These are phyloP conservation scores for Paspalum notatum DNA, from an alignment of 176 grass and related monocot genomes.

Conservation along the genomic window DNA sequence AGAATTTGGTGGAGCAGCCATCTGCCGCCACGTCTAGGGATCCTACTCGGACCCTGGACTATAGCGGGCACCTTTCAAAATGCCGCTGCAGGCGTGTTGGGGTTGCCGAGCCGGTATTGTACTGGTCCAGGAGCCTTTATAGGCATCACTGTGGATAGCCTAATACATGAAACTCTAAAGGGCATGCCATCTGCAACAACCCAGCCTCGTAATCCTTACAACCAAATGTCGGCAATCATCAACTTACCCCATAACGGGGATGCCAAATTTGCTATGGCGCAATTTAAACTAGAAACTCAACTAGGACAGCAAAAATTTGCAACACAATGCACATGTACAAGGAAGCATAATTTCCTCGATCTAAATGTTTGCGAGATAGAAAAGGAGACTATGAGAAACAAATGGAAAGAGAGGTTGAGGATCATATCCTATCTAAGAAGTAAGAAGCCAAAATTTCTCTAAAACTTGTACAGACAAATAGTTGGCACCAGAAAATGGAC, in stretches of 20 bases:
- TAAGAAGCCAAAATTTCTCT: background rate
- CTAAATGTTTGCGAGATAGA: background rate
- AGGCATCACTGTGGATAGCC: too few relatives aligned
- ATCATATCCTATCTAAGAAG: background rate
- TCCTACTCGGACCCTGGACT: too few relatives aligned
- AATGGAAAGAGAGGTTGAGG: background rate
- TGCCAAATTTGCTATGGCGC: background rate
- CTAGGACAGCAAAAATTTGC: background rate
- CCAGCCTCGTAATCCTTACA: background rate
- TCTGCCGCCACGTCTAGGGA: too few relatives aligned
- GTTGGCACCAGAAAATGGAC: too few relatives aligned
- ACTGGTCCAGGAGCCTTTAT: too few relatives aligned
- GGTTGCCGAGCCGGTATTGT: too few relatives aligned
- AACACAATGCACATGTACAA: background rate
- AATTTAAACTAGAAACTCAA: background rate
- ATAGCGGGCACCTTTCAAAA: too few relatives aligned
- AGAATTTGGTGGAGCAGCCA: too few relatives aligned
- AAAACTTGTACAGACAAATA: background rate
- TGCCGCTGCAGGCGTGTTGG: too few relatives aligned
- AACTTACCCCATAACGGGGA: background rate
- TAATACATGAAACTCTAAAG: too few relatives aligned
- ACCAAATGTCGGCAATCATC: background rate
- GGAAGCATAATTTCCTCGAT: background rate
- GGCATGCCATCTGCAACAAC: background rate
- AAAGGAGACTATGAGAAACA: background rate